Conservation (phyloP, 257 asterid species). For the Solanum verrucosum region DNA sequence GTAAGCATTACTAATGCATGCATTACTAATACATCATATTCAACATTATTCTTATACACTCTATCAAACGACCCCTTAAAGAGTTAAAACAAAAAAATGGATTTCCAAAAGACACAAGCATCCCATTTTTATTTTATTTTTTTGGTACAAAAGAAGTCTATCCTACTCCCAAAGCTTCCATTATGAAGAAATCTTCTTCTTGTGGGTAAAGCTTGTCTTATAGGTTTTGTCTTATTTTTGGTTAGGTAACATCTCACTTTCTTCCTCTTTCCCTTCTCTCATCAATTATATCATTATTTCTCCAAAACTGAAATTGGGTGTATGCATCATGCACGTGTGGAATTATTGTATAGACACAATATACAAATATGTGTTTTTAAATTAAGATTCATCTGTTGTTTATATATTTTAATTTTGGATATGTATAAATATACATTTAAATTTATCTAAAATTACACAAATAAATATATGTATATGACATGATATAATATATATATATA, state of each 20-base stretch:
- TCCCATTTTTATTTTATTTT: neutral
- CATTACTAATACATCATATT: too few species aligned
- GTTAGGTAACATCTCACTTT: neutral
- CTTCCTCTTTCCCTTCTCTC: neutral
- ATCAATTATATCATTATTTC: neutral
- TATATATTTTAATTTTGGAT: too few species aligned
- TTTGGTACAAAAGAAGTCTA: too few species aligned
- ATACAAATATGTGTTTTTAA: neutral
- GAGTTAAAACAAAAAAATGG: neutral
- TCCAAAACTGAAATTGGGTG: neutral
- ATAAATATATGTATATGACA: too few species aligned
- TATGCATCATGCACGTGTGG: neutral
- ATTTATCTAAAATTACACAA: too few species aligned
- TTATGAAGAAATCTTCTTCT: neutral
- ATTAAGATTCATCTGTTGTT: neutral
- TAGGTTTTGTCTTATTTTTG: neutral
- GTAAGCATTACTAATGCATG: too few species aligned
- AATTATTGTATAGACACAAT: neutral
- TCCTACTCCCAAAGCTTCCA: neutral
- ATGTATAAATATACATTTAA: too few species aligned
- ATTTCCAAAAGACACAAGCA: neutral
- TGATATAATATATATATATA: too few species aligned
- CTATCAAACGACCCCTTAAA: too few species aligned
- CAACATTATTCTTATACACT: too few species aligned
- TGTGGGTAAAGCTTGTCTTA: neutral